Evolutionary conservation across 106 monocot genomes (phyloP), one percentile per base, ranked within the genome.

Genomic region (Platanthera guangdongensis): DNA sequence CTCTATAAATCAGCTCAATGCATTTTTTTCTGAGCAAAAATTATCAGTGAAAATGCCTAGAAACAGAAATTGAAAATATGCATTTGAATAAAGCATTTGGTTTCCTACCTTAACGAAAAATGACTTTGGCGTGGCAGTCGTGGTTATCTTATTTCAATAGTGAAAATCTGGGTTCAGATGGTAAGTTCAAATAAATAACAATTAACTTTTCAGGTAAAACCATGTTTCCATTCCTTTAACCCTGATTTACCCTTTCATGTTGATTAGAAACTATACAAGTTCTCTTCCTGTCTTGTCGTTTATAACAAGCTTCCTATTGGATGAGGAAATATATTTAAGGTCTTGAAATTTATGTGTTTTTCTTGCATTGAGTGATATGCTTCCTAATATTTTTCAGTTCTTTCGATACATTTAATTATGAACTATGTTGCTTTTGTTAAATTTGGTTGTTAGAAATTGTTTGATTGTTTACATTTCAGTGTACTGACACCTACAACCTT

Each of bases 361-460:
- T 60, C 21, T 11, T 60, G 59, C 59, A 60, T 60, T 18, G 19
- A 60, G 21, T 60, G 59, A 60, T 60, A 21, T 60, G 19, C 59
- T 19, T 60, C 59, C 59, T 60, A 60, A 19, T 9, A 60, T 19
- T 19, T 60, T 60, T 60, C 59, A 19, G 19, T 60, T 60, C 59
- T 7, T 18, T 19, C 21, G 59, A 60, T 60, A 9, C 59, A 60
- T 60, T n/a, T 21, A 15, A 14, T 57, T 64, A 25, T 25, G 9
- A 65, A 11, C 32, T 65, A 9, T 30, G 65, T 30, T 32, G 25
- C 4, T 32, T 65, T 32, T 65, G 65, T 59, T 25, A 10, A 30
- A 39, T 67, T 67, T 67, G 67, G 67, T 9, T 67, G 11, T 67
- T 67, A 67, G 67, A 67, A 67, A 39, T 39, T 12, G 30, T 67